Evolutionary conservation across 2,329 filamentous ascomycete genomes (phyloP).

Genomic region (Cyphellophora europaea): DNA sequence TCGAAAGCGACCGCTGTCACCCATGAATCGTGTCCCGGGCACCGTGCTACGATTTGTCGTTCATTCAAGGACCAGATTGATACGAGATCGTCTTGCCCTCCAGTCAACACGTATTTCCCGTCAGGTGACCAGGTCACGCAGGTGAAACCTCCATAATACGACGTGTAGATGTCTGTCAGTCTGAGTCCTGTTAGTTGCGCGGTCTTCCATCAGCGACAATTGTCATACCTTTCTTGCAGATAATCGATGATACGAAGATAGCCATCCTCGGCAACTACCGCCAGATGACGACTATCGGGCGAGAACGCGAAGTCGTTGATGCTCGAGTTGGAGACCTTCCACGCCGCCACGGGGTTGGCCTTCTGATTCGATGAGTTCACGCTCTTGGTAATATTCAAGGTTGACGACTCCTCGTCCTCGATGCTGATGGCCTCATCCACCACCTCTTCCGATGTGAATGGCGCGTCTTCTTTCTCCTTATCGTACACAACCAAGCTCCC

Average conservation of each 20-base stretch:
- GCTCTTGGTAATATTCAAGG: slow-evolving; percentile 73
- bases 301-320: slow-evolving; percentile 91
- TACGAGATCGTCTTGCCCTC: slow-evolving; percentile 90
- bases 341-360: slow-evolving; percentile 80
- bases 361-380: slow-evolving; percentile 92
- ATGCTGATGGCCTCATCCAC: slow-evolving; percentile 23
- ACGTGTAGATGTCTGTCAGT: slow-evolving; percentile 75
- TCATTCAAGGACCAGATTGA: slow-evolving; percentile 92
- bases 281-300: slow-evolving; percentile 76
- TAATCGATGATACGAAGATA: slow-evolving; percentile 86
- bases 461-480: slow-evolving; percentile 87
- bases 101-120: slow-evolving; percentile 88
- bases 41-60: slow-evolving; percentile 75
- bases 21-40: slow-evolving; percentile 93
- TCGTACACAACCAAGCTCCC: slow-evolving; percentile 89
- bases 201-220: slow-evolving; percentile 4
- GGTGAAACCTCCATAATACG: slow-evolving; percentile 87
- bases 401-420: slow-evolving; percentile 25
- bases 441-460: slow-evolving; percentile 64
- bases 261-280: slow-evolving; percentile 85
- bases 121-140: slow-evolving; percentile 98
- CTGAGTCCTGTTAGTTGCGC: slow-evolving; percentile 33
- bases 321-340: slow-evolving; percentile 84
- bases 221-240: slow-evolving; percentile 66
- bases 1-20: slow-evolving; percentile 91